Base-by-base conservation (phyloP, 768 basidiomycete species). In the Russula sp. region DNA sequence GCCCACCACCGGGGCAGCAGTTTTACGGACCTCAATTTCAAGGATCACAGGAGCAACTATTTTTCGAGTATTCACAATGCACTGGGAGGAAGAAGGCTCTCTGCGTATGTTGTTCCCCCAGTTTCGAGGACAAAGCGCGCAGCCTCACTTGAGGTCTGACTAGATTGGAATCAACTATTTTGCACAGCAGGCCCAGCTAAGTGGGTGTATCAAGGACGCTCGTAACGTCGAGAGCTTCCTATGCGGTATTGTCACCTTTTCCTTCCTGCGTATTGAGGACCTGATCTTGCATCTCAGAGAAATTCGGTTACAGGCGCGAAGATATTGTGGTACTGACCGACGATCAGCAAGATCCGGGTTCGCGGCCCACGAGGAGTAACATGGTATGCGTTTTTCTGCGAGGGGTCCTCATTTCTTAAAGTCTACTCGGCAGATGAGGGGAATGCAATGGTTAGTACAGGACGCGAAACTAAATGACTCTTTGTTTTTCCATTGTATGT, bases 281-380 rank as follows among this genome's bases (percentile, higher is more conserved):
- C n/a, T 55, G 13, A 42, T 59, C 45, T 39, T 40, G 22, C 13
- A 50, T 32, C n/a, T 7, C 61, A 79, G 78, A 74, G 18, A 70
- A 75, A 39, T 84, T 75, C 70, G 70, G 76, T n/a, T 86, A 84
- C 71, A 73, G 75, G 55, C 68, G 75, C 49, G 79, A 82, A 37
- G 84, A 85, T 66, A 82, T 85, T 31, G 84, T 85, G 49, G 76
- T 85, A 67, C 72, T 86, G 27, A 80, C 80, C 2, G 84, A 86
- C 69, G 80, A 82, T 60, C 70, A 78, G 0, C 62, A 63, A 22
- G 75, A 79, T 62, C 75, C 76, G 6, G 72, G 78, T 27, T 75
- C 79, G 22, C 2, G 1, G 22, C 84, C 84, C 1, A 85, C 82
- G 2, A 72, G 74, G 61, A 75, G 73, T 27, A 86, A 86, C 70